phyloP scores from a whole-genome alignment of 2,329 filamentous ascomycete genomes.

The Fusarium protoensiforme region DNA sequence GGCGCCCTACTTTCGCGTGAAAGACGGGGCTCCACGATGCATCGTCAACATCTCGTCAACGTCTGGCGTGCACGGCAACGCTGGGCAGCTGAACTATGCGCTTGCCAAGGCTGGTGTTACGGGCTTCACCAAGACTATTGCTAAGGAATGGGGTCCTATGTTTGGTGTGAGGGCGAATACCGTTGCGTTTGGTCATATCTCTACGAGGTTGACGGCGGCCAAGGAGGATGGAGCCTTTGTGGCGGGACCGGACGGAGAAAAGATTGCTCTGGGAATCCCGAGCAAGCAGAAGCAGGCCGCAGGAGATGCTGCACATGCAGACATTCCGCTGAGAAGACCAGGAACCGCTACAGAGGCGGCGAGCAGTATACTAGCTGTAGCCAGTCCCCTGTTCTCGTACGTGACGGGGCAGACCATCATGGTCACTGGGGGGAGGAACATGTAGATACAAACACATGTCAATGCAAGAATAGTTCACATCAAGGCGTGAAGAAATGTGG shows the following conservation, averaged over 20 bases:
- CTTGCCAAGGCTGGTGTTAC: slow-evolving; percentile 86
- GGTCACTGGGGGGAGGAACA: slow-evolving; percentile 81
- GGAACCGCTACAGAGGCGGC: slow-evolving; percentile 86
- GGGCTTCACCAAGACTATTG: slow-evolving; percentile 88
- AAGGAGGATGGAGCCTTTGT: slow-evolving; percentile 88
- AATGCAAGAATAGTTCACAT: neutral
- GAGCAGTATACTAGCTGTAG: slow-evolving; percentile 79
- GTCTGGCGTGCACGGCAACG: slow-evolving; percentile 85
- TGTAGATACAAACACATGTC: slow-evolving; percentile 49
- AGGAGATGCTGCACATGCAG: slow-evolving; percentile 61
- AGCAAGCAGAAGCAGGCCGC: slow-evolving; percentile 62
- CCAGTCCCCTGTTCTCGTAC: slow-evolving; percentile 85
- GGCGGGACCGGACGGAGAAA: slow-evolving; percentile 78
- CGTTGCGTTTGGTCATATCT: slow-evolving; percentile 84
- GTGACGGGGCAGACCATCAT: slow-evolving; percentile 88
- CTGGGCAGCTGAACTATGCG: slow-evolving; percentile 91
- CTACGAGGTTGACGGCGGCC: slow-evolving; percentile 82
- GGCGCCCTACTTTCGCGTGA: slow-evolving; percentile 88
- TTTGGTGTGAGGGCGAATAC: slow-evolving; percentile 89
- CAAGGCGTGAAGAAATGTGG: slow-evolving; percentile 40
- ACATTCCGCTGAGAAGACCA: slow-evolving; percentile 82
- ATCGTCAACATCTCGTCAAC: slow-evolving; percentile 89
- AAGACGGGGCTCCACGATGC: slow-evolving; percentile 80
- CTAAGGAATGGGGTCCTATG: slow-evolving; percentile 88
- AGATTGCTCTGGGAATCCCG: slow-evolving; percentile 80